Evolutionary conservation across 2,329 filamentous ascomycete genomes (phyloP).

Genomic region (Botrytis fabae): DNA sequence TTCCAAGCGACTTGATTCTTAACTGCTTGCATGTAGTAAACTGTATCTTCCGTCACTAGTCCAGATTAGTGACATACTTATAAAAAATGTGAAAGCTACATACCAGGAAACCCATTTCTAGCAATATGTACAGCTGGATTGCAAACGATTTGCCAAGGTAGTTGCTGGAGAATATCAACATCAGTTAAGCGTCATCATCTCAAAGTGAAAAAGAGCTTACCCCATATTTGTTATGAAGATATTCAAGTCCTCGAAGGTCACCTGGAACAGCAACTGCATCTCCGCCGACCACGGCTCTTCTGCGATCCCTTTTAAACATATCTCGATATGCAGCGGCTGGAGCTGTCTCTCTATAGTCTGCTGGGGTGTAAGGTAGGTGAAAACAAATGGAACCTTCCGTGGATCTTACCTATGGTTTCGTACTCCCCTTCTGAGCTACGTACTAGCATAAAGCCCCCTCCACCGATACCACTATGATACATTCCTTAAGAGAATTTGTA

Average conservation of each 20-base stretch:
- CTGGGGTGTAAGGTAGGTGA: not conserved
- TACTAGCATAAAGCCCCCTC: conserved; percentile 87
- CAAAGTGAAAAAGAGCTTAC: conserved; percentile 40
- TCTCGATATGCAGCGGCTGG: conserved; percentile 78
- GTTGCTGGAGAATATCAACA: conserved; percentile 40
- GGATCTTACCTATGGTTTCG: conserved; percentile 61
- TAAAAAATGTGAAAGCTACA: conserved; percentile 12
- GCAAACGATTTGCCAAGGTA: conserved; percentile 72
- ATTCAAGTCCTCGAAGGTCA: conserved; percentile 75
- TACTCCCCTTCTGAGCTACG: conserved; percentile 71
- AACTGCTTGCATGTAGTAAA: conserved; percentile 67
- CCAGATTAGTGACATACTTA: not conserved
- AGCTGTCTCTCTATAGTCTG: conserved; percentile 84
- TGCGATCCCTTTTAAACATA: conserved; percentile 76
- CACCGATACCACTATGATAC: conserved; percentile 82
- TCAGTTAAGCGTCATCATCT: conserved; percentile 4
- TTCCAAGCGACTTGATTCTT: conserved; percentile 49
- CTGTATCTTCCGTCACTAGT: conserved; percentile 67
- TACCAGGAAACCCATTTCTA: conserved; percentile 63
- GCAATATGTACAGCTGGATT: conserved; percentile 74
- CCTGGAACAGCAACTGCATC: conserved; percentile 71
- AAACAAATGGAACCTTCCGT: not conserved
- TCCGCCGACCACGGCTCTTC: conserved; percentile 69
- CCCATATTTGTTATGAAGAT: conserved; percentile 73
- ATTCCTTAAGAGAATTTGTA: conserved; percentile 49